Base-by-base conservation (phyloP, 129 eudicot species). In the Tagetes erecta region DNA sequence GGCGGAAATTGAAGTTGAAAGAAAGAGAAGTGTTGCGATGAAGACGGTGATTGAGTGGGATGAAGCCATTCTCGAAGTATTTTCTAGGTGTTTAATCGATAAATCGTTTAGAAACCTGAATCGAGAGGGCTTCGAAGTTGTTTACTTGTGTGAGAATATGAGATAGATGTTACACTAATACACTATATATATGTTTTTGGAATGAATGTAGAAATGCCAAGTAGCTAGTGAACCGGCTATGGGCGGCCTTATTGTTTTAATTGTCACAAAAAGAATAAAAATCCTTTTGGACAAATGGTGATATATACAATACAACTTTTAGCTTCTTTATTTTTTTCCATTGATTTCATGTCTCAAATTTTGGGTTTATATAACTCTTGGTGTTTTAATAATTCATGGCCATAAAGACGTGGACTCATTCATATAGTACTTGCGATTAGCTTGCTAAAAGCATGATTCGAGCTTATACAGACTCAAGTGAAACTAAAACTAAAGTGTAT, bases 1-100 rank as follows among this genome's bases (percentile, higher is more conserved):
- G 45, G 84, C 83, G 44, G 78, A 77, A 6, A 78, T 40, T 14
- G 76, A 70, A 71, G 82, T 78, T 10, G 80, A 75, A 14, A 81
- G 60, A 64, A 73, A 5, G 57, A 76, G 40, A 36, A 76, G 5
- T 30, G 69, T 47, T n/a, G 71, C 46, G 3, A 81, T 1, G 14
- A 78, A 51, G 27, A 71, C 0, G 9, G 64, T 55, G 67, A 14
- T 41, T 0, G 14, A 69, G 53, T 5, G 46, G 1, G 56, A 8
- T 53, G 44, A 30, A 6, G 78, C 85, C 83, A 77, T 80, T 64
- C 1, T 68, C 10, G 30, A 81, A 30, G 44, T 39, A 31, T 41
- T 33, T 74, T 59, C n/a, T 35, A 42, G n/a, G 45, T 60, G 59
- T 73, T 41, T 60, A 13, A 44, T 59, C 20, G 40, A 60, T 7